Evolutionary conservation across 2,329 filamentous ascomycete species (phyloP).

Genomic region (Beauveria australis): DNA sequence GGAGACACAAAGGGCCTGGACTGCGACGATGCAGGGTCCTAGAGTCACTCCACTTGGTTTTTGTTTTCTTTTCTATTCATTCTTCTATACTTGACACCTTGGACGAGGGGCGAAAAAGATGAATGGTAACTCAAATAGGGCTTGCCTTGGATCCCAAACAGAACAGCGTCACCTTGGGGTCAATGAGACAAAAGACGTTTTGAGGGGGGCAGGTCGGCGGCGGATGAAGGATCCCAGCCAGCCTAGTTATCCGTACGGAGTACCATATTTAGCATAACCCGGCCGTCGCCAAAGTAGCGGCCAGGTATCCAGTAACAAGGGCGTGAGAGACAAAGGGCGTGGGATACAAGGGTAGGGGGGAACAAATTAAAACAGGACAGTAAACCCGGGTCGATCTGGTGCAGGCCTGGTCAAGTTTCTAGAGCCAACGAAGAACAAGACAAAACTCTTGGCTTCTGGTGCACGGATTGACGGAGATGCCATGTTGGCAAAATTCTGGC

Average conservation of each 20-base stretch:
- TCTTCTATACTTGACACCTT: not conserved
- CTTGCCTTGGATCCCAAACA: not conserved
- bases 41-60: not conserved
- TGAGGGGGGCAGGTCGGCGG: not conserved
- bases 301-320: not conserved
- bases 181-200: conserved; percentile 8
- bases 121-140: not conserved
- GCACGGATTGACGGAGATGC: not conserved
- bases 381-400: not conserved
- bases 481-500: not conserved
- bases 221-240: not conserved
- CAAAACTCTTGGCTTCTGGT: not conserved
- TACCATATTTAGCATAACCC: not conserved
- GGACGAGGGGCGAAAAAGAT: not conserved
- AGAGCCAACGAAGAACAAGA: not conserved
- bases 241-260: not conserved
- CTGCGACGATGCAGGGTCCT: conserved; percentile 1
- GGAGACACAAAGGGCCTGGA: not conserved
- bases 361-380: not conserved
- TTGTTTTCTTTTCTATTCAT: not conserved
- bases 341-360: not conserved
- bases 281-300: not conserved
- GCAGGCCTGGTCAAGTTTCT: not conserved
- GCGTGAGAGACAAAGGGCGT: not conserved
- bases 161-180: not conserved